These are phyloP conservation scores for Saccharum hybrid DNA, from an alignment of 202 grass and related monocot genomes.

Conservation along the genomic window DNA sequence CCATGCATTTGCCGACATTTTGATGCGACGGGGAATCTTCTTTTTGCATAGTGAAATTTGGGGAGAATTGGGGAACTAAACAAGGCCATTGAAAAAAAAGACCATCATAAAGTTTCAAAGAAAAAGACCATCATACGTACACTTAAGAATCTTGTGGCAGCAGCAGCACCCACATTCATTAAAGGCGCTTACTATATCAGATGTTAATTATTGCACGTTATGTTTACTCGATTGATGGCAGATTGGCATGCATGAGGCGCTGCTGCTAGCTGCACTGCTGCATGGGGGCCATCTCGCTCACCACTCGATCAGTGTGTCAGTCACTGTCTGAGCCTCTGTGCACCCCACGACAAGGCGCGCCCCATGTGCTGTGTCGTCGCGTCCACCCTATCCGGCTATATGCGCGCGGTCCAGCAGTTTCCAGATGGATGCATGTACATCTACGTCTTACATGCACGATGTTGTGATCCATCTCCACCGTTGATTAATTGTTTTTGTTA, in stretches of 20 bases:
- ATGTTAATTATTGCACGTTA: neutral
- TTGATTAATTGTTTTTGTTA: too few species aligned
- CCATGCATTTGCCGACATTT: too few species aligned
- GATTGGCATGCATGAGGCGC: conserved; percentile 32
- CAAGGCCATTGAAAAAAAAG: too few species aligned
- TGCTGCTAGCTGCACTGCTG: neutral
- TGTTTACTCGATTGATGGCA: neutral
- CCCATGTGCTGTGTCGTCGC: neutral
- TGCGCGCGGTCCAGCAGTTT: too few species aligned
- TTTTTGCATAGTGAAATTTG: too few species aligned
- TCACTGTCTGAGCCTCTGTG: neutral
- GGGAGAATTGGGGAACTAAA: too few species aligned
- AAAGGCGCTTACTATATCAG: neutral
- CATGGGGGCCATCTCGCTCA: too few species aligned
- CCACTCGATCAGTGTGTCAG: neutral
- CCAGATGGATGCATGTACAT: neutral
- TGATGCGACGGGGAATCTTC: too few species aligned
- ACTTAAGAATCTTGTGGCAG: neutral
- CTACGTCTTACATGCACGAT: neutral
- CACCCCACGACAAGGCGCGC: neutral
- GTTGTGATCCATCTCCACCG: too few species aligned
- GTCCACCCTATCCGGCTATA: neutral
- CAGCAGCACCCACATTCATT: neutral
- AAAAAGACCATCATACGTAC: too few species aligned
- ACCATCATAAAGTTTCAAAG: too few species aligned